phyloP scores from a whole-genome alignment of 2,329 filamentous ascomycete species.

The Fusarium gaditjirri region DNA sequence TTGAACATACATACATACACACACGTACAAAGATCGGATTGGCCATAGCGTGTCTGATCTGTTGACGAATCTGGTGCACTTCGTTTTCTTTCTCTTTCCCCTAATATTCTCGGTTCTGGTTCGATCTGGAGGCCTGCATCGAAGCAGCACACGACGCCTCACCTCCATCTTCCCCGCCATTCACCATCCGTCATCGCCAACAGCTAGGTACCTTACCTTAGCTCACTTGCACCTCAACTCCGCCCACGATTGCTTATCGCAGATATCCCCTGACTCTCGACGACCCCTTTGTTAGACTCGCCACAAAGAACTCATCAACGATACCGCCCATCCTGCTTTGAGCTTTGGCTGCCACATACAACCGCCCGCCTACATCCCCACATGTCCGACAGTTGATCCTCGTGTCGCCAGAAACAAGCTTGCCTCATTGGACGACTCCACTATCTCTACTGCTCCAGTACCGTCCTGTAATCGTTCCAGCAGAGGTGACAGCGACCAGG shows the following conservation, averaged over 20 bases:
- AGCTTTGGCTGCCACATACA: constrained; percentile 38
- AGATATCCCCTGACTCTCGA: constrained; percentile 13
- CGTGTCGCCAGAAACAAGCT: constrained; percentile 43
- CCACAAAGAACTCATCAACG: constrained; percentile 15
- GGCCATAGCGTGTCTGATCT: constrained; percentile 25
- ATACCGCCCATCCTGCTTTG: constrained; percentile 16
- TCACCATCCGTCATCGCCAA: constrained; percentile 33
- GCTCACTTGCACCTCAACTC: constrained; percentile 31
- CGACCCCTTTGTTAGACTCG: constrained; percentile 7
- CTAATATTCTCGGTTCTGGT: constrained; percentile 19
- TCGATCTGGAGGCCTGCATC: constrained; percentile 35
- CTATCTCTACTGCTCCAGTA: constrained; percentile 37
- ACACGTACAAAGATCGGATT: constrained; percentile 27
- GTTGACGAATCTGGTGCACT: constrained; percentile 21
- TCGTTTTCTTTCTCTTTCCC: neutral
- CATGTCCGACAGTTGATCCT: constrained; percentile 45
- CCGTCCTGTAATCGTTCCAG: constrained; percentile 38
- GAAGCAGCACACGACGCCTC: constrained; percentile 39
- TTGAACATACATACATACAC: neutral
- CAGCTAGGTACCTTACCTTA: constrained; percentile 35
- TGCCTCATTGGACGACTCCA: constrained; percentile 46
- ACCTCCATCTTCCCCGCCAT: constrained; percentile 33
- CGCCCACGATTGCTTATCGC: constrained; percentile 36
- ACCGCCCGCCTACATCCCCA: constrained; percentile 43
- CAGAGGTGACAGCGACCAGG: constrained; percentile 24